Conservation (phyloP, 1,139 yeast species). For the Saccharomycopsis hybrid region DNA sequence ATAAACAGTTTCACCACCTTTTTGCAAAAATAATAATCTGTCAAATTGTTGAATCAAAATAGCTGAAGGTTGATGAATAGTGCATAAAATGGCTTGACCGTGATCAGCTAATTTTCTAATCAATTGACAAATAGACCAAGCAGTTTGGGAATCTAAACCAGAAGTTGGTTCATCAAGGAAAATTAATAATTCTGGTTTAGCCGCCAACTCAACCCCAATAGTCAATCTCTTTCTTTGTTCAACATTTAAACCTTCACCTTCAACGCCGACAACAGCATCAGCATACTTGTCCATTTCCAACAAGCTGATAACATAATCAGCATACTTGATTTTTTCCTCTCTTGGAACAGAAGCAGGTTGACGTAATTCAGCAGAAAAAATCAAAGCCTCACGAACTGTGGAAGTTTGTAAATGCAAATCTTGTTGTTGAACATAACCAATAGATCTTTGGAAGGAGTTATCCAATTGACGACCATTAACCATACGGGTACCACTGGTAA, state of each 20-base stretch:
- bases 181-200: slow-evolving; percentile 73
- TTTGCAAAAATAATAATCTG: slow-evolving; percentile 61
- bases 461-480: slow-evolving; percentile 44
- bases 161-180: slow-evolving; percentile 93
- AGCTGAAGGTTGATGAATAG: slow-evolving; percentile 83
- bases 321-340: slow-evolving; percentile 61
- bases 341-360: slow-evolving; percentile 52
- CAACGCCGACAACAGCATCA: slow-evolving; percentile 78
- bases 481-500: slow-evolving; percentile 46
- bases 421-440: slow-evolving; percentile 57
- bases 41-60: slow-evolving; percentile 71
- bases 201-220: slow-evolving; percentile 82
- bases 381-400: slow-evolving; percentile 73
- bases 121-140: slow-evolving; percentile 77
- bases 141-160: slow-evolving; percentile 87
- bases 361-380: slow-evolving; percentile 67
- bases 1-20: slow-evolving; percentile 74
- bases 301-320: slow-evolving; percentile 61
- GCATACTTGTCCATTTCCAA: slow-evolving; percentile 70
- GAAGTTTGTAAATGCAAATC: slow-evolving; percentile 52
- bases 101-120: slow-evolving; percentile 68
- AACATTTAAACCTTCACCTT: slow-evolving; percentile 74
- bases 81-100: slow-evolving; percentile 80
- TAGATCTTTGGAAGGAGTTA: slow-evolving; percentile 43
- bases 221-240: slow-evolving; percentile 84